These are phyloP conservation scores for Penicillium taxi DNA, from an alignment of 495 filamentous ascomycete genomes.

Conservation along the genomic window DNA sequence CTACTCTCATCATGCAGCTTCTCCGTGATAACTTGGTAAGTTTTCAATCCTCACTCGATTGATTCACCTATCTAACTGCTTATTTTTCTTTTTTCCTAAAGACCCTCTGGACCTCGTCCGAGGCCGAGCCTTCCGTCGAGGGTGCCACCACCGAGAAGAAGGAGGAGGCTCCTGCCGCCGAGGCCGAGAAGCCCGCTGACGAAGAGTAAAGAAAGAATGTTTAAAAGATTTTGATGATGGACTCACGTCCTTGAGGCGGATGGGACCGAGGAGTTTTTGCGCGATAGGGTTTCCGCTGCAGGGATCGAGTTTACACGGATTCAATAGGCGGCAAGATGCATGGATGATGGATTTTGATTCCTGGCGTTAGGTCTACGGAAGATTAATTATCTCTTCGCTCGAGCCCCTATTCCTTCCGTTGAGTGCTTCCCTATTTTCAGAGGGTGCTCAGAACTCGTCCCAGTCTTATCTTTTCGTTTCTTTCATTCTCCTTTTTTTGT, in stretches of 20 bases:
- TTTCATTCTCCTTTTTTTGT: constrained; percentile 25
- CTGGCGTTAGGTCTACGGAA: too few species aligned
- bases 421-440: too few species aligned
- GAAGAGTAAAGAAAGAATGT: constrained; percentile 39
- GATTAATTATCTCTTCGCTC: too few species aligned
- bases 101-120: constrained; percentile 99
- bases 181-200: constrained; percentile 56
- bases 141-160: constrained; percentile 52
- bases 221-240: constrained; percentile 29
- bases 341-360: constrained; percentile 7
- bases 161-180: constrained; percentile 46
- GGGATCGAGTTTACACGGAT: constrained; percentile 9
- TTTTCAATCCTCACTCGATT: constrained; percentile 8
- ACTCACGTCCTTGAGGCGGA: constrained; percentile 30
- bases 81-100: constrained; percentile 34
- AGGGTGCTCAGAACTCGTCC: constrained; percentile 7
- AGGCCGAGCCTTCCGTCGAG: constrained; percentile 69
- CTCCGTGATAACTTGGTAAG: constrained; percentile 96
- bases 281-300: constrained; percentile 13
- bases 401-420: too few species aligned
- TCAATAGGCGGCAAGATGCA: constrained; percentile 6
- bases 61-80: neutral
- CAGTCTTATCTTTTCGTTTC: constrained; percentile 16
- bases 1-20: constrained; percentile 99
- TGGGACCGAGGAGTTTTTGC: constrained; percentile 16